Evolutionary conservation across 352 stramenopile species (phyloP).

Genomic region (Bremia lactucae): DNA sequence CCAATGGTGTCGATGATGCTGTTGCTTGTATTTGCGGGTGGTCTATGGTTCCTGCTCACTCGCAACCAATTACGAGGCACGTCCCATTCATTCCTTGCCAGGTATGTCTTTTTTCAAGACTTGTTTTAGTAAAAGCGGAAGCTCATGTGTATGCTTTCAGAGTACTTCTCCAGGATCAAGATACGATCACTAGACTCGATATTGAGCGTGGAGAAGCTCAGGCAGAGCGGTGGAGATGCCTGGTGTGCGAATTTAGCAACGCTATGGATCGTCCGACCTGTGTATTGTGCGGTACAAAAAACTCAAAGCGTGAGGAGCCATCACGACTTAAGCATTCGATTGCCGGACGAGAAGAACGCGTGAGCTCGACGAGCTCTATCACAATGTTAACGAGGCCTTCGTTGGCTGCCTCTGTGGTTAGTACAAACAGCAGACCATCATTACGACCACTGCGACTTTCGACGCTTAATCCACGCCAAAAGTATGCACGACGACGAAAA

Average conservation of each 20-base stretch:
- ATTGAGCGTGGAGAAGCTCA: constrained; percentile 48
- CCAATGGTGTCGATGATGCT: constrained; percentile 57
- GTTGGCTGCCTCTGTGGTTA: constrained; percentile 10
- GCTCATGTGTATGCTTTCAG: constrained; percentile 4
- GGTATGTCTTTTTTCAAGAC: constrained; percentile 14
- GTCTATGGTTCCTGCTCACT: constrained; percentile 54
- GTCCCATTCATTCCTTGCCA: constrained; percentile 35
- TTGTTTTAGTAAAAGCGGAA: neutral
- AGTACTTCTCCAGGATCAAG: constrained; percentile 43
- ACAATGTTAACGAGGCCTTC: constrained; percentile 20
- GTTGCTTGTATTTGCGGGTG: constrained; percentile 51
- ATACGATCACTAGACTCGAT: constrained; percentile 58
- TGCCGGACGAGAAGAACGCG: constrained; percentile 15
- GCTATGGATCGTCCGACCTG: constrained; percentile 45
- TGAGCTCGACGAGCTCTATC: constrained; percentile 18
- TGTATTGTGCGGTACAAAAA: constrained; percentile 65
- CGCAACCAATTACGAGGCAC: constrained; percentile 23
- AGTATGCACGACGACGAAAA: constrained; percentile 68
- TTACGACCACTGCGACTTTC: constrained; percentile 33
- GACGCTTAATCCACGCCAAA: constrained; percentile 60
- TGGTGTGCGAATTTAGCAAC: constrained; percentile 76
- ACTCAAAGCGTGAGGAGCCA: constrained; percentile 23
- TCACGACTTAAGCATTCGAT: constrained; percentile 22
- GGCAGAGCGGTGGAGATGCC: constrained; percentile 67
- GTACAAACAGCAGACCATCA: constrained; percentile 7